A percentile compares a stretch with the other conserved stretches of the same genome.
These are phyloP conservation scores for Pouteria campechiana DNA, from an alignment of 179 eudicot species.

Conservation along the genomic window DNA sequence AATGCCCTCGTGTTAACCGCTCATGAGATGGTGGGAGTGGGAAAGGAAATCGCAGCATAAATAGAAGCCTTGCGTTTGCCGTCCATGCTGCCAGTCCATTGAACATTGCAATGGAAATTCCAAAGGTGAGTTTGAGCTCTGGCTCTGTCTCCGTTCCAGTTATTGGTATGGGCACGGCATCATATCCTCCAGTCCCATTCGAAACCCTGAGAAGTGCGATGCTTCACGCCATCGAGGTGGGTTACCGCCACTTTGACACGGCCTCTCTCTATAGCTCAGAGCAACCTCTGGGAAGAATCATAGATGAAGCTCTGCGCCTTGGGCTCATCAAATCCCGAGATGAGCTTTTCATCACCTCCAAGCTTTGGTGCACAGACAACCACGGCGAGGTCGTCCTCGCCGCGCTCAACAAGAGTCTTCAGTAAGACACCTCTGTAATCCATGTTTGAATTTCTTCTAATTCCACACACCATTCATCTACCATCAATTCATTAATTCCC, in stretches of 20 bases:
- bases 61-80: no score
- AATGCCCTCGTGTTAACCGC: no score
- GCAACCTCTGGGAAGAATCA: conserved; percentile 25
- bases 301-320: conserved; percentile 16
- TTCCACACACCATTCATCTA: no score
- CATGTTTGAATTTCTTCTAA: no score
- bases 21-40: no score
- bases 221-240: conserved; percentile 24
- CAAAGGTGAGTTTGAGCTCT: no score
- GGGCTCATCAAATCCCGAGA: conserved; percentile 26
- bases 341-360: conserved; percentile 37
- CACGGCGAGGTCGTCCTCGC: conserved; percentile 24
- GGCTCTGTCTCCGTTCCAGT: no score
- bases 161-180: conserved; percentile 24
- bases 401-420: conserved; percentile 28
- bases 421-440: conserved; percentile 13
- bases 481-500: no score
- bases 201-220: conserved; percentile 7
- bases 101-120: no score
- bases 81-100: no score
- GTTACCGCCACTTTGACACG: conserved; percentile 40
- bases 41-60: no score
- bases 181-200: conserved; percentile 5
- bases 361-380: conserved; percentile 41
- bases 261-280: conserved; percentile 27